phyloP scores from a whole-genome alignment of 345 rosid genomes.

The Zanthoxylum bungeanum region DNA sequence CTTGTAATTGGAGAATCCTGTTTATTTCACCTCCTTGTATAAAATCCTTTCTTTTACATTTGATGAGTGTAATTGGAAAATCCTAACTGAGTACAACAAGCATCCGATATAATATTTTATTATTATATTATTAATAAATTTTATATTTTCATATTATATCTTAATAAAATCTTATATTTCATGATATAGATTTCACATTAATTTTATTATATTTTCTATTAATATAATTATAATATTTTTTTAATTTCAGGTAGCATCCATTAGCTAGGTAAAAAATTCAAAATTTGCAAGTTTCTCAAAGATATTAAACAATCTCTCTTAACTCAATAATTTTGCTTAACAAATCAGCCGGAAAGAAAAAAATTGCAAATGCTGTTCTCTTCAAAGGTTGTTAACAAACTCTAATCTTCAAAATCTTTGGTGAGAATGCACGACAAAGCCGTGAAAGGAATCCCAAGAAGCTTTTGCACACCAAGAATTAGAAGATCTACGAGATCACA shows the following conservation, averaged over 20 bases:
- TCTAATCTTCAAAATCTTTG: not conserved
- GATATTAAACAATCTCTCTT: not conserved
- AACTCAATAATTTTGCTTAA: not conserved
- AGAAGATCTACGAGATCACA: not conserved
- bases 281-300: too few relatives aligned
- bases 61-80: too few relatives aligned
- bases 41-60: too few relatives aligned
- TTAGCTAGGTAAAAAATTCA: too few relatives aligned
- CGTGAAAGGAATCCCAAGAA: not conserved
- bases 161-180: too few relatives aligned
- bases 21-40: not conserved
- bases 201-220: too few relatives aligned
- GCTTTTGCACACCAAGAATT: not conserved
- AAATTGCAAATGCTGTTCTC: not conserved
- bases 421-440: not conserved
- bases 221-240: not conserved
- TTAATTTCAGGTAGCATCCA: not conserved
- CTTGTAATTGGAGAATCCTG: conserved; percentile 4
- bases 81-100: too few relatives aligned
- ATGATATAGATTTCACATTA: too few relatives aligned
- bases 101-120: too few relatives aligned
- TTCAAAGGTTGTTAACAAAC: not conserved
- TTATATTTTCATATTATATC: too few relatives aligned
- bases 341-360: not conserved
- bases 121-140: too few relatives aligned